These are phyloP conservation scores for Yamadazyma triangularis DNA, from an alignment of 1,139 yeast species.

Conservation along the genomic window DNA sequence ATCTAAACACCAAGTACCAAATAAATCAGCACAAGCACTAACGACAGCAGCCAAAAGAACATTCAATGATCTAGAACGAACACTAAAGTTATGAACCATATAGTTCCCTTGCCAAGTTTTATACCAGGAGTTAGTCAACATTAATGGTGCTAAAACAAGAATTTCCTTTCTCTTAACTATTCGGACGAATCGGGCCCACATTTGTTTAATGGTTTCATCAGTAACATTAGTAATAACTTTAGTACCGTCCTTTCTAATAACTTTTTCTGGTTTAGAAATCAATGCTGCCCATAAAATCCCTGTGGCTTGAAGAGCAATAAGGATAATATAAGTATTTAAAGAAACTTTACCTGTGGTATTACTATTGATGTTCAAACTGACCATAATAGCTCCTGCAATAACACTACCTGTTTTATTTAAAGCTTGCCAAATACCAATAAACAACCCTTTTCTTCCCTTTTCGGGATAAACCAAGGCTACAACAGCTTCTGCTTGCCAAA, in stretches of 20 bases:
- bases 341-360: conserved; percentile 13
- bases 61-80: conserved; percentile 17
- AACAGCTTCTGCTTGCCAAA: conserved; percentile 19
- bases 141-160: conserved; percentile 5
- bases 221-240: conserved; percentile 9
- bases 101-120: conserved; percentile 18
- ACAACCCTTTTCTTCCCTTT: conserved; percentile 14
- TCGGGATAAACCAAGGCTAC: conserved; percentile 18
- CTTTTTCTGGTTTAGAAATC: conserved; percentile 16
- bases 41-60: conserved; percentile 15
- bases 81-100: conserved; percentile 16
- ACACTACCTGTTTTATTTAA: conserved; percentile 17
- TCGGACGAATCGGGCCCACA: conserved; percentile 7
- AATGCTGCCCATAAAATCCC: conserved; percentile 15
- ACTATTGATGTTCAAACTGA: conserved; percentile 13
- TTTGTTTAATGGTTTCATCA: conserved; percentile 6
- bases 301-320: conserved; percentile 16
- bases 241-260: conserved; percentile 13
- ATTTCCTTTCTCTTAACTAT: conserved; percentile 8
- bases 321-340: conserved; percentile 16
- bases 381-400: conserved; percentile 16
- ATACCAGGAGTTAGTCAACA: conserved; percentile 12
- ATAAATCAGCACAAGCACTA: conserved; percentile 10
- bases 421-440: conserved; percentile 19
- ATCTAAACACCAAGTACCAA: conserved; percentile 12